Evolutionary conservation across 768 basidiomycete genomes (phyloP), one percentile per base, ranked within the genome.

Genomic region (Saitozyma sp.): DNA sequence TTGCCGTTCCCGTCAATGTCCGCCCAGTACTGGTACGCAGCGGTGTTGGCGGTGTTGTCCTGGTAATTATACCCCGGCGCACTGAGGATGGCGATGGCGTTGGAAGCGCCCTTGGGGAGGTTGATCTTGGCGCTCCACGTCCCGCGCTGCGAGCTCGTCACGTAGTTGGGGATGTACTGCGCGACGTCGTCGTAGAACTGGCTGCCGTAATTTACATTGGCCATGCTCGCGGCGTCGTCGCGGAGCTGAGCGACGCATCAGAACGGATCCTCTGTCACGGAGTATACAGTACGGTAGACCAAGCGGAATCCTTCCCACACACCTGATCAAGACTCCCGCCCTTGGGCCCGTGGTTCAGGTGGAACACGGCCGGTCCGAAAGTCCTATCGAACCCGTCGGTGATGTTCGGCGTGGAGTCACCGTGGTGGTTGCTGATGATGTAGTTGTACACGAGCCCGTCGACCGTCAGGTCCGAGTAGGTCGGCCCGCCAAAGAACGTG

Each of bases 131-230:
- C 66, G 6, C 61, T 46, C 16, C 56, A 65, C 16, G 48, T 19
- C 9, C 68, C 68, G 54, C 71, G 58, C 6, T 48, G 54, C 11
- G 55, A 19, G 6, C 63, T 51, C 2, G 63, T 39, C 4, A 56
- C 57, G 45, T 68, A 68, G 10, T 64, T 64, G 16, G 68, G 64
- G 9, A 73, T 40, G 13, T 50, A 52, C 11, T 45, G n/a, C 10
- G 71, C 58, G 43, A 73, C 56, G 17, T 59, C 41, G 50, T 73
- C 71, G 64, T 73, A 73, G 50, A 73, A 68, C 20, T 68, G 58
- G 17, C 63, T 49, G 7, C 58, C 58, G 60, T 65, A 70, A 7
- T 40, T 45, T 1, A 61, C 46, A 14, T 65, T 52, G 8, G 37
- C 60, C 8, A 45, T 38, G 29, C 17, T 6, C 53, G 57, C 63